Percentiles rank a stretch among this genome's conserved stretches.
Conservation (phyloP, 768 basidiomycete genomes). For the Sporobolomyces pararoseus region DNA sequence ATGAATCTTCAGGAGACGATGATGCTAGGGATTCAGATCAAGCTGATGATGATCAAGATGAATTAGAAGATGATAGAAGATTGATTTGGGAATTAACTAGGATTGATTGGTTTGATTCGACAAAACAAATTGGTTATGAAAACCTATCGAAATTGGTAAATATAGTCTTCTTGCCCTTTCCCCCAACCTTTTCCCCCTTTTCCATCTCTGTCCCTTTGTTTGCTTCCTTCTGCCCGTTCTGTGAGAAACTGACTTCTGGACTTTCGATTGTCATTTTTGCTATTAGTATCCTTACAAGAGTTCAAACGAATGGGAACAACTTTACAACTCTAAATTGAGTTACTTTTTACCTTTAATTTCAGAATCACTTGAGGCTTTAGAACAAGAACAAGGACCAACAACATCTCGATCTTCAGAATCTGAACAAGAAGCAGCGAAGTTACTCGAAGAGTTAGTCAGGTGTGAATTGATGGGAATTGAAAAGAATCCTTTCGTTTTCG, state of each 20-base stretch:
- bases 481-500: neutral
- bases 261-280: too few relatives aligned
- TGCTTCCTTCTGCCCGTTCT: too few relatives aligned
- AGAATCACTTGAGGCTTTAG: neutral
- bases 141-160: neutral
- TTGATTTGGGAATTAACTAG: neutral
- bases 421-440: too few relatives aligned
- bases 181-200: too few relatives aligned
- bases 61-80: neutral
- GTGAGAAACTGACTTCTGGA: too few relatives aligned
- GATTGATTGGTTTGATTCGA: neutral
- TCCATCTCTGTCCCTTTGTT: neutral
- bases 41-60: neutral
- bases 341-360: neutral
- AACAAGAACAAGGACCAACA: neutral
- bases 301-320: neutral
- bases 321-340: neutral
- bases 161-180: too few relatives aligned
- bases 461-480: conserved; percentile 7
- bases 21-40: neutral
- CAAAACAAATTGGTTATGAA: neutral
- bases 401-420: neutral
- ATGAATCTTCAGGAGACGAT: too few relatives aligned
- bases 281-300: neutral
- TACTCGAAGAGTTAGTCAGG: neutral